Conservation (phyloP, 2,329 filamentous ascomycete genomes). For the Pseudohalonectria lignicola region DNA sequence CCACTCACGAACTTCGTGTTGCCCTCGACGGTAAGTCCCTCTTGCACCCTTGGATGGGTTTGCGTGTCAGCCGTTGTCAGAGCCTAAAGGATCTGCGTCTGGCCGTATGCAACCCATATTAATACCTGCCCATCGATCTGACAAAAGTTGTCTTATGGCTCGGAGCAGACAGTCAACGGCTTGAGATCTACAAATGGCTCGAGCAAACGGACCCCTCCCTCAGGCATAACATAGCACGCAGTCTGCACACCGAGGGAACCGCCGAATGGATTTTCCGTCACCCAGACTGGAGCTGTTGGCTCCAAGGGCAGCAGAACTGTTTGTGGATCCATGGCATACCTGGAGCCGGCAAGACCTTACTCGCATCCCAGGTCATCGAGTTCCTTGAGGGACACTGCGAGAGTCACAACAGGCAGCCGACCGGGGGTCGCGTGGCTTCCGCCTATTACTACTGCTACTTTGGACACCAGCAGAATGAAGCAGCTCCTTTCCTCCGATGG, state of each 20-base stretch:
- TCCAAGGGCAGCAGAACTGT: not conserved
- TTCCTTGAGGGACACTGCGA: not conserved
- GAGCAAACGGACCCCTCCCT: not conserved
- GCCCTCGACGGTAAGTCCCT: not conserved
- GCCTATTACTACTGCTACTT: slow-evolving; percentile 13
- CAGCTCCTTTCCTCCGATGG: slow-evolving; percentile 10
- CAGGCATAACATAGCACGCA: not conserved
- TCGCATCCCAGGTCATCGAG: not conserved
- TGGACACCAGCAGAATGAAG: slow-evolving; percentile 8
- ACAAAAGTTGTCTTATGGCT: too few relatives aligned
- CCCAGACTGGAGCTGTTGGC: not conserved
- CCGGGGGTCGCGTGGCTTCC: too few relatives aligned
- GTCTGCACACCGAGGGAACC: not conserved
- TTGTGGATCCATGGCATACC: slow-evolving; percentile 4
- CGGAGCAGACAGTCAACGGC: not conserved
- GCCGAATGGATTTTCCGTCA: not conserved
- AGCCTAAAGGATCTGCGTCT: too few relatives aligned
- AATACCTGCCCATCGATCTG: too few relatives aligned
- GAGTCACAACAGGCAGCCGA: not conserved
- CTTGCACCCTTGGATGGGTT: too few relatives aligned
- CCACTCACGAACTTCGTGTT: not conserved
- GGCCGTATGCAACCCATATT: too few relatives aligned
- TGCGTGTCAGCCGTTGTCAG: too few relatives aligned
- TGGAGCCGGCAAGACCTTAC: slow-evolving; percentile 1
- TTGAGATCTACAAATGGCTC: not conserved